Base-by-base conservation (phyloP, 169 alveolate genomes). In the Ichthyophthirius multifiliis region DNA sequence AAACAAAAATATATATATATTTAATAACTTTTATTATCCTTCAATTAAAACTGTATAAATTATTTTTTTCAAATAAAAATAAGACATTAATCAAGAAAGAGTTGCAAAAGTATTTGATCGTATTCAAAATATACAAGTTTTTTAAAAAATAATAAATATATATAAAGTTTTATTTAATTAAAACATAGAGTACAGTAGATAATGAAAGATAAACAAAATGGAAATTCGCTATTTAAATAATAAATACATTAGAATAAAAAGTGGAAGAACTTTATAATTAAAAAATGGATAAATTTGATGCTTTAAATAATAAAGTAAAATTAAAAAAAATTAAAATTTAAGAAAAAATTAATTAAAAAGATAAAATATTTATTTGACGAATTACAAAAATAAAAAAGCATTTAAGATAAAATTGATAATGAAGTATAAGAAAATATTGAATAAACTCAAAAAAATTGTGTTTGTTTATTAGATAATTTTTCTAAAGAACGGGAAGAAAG, bases 131-230 rank as follows among this genome's bases (percentile, higher is more conserved):
- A 55, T 55, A 27, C 31, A 55, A 55, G 71, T 55, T 15, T 16
- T 10, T 27, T 55, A 15, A 55, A 23, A 27, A 55, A 16, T 55
- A 27, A 3, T 27, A 20, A 55, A 20, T 27, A 27, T 48, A 48
- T n/a, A n/a, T 46, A 16, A 46, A 4, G 9, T 10, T n/a, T 3
- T 48, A n/a, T 12, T 16, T 46, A 46, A 46, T 13, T 20, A 12
- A 7, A 1, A 46, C 3, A n/a, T 12, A n/a, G 32, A 20, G 65
- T 13, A 9, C 46, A 41, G 46, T 41, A 13, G 46, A 41, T 13
- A 41, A 41, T 41, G 71, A 55, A 27, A 55, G 71, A 55, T 55
- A 55, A 23, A 55, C 71, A 10, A 55, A 55, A 55, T 55, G 71
- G 71, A 55, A 55, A 55, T 55, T 55, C 39, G 71, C 71, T 55